Evolutionary conservation across 2,329 filamentous ascomycete species (phyloP).

Genomic region (Xylariaceae sp.): DNA sequence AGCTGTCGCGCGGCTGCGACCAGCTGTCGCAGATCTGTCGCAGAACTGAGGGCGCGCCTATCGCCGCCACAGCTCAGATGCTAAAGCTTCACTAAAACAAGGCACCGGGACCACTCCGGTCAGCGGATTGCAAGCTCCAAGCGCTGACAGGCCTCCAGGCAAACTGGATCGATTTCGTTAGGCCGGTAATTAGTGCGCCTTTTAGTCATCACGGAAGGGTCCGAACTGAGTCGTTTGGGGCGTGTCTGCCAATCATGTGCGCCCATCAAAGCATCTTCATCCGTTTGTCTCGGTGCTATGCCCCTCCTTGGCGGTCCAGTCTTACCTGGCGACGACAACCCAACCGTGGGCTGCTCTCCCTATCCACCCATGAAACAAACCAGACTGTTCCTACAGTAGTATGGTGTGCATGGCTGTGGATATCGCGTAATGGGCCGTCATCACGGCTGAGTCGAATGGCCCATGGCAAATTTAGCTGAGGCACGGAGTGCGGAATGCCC

Average conservation of each 20-base stretch:
- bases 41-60: too few species aligned
- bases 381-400: slow-evolving; percentile 20
- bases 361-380: slow-evolving; percentile 28
- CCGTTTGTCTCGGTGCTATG: not conserved
- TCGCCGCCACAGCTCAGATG: too few species aligned
- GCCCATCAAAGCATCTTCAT: slow-evolving; percentile 29
- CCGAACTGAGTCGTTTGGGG: slow-evolving; percentile 11
- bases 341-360: not conserved
- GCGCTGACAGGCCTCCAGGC: not conserved
- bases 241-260: slow-evolving; percentile 9
- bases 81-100: too few species aligned
- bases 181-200: not conserved
- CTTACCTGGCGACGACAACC: not conserved
- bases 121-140: not conserved
- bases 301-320: not conserved
- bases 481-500: too few species aligned
- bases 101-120: not conserved
- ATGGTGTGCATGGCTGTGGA: slow-evolving; percentile 5
- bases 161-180: too few species aligned
- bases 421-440: slow-evolving; percentile 20
- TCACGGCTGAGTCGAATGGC: slow-evolving; percentile 7
- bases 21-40: too few species aligned
- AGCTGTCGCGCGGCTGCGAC: too few species aligned
- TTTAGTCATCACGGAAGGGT: not conserved
- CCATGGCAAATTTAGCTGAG: not conserved